Percentiles rank a stretch among this genome's conserved stretches.
These are phyloP conservation scores for Podospora sp. DNA, from an alignment of 495 filamentous ascomycete species.

Conservation along the genomic window DNA sequence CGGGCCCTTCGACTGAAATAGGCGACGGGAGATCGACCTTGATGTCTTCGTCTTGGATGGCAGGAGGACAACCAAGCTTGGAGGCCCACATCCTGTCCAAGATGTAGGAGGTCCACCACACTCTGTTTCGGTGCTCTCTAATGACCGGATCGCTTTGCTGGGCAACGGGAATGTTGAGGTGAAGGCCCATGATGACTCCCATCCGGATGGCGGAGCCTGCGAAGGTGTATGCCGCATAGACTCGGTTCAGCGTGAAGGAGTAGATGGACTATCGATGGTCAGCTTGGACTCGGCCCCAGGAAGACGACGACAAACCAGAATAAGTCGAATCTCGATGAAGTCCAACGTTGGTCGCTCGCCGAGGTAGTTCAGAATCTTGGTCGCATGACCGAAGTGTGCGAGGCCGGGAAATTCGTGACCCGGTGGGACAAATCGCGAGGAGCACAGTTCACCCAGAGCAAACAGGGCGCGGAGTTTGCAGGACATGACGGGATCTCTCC, in stretches of 20 bases:
- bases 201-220: constrained; percentile 3
- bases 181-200: constrained; percentile 12
- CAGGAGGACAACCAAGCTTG: constrained; percentile 1
- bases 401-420: constrained; percentile 14
- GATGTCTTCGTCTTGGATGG: constrained; percentile 12
- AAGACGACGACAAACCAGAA: neutral
- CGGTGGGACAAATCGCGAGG: constrained; percentile 13
- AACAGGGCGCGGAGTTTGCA: constrained; percentile 13
- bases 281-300: neutral
- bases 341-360: constrained; percentile 12
- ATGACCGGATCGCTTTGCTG: constrained; percentile 1
- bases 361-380: constrained; percentile 14
- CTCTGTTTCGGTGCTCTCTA: constrained; percentile 10
- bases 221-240: constrained; percentile 11
- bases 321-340: constrained; percentile 15
- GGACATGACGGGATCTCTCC: constrained; percentile 17
- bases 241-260: constrained; percentile 18
- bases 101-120: constrained; percentile 15
- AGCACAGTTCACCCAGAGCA: constrained; percentile 15
- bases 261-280: neutral
- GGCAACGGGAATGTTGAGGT: constrained; percentile 9
- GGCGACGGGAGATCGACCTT: constrained; percentile 9
- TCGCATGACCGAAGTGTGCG: constrained; percentile 3
- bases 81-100: constrained; percentile 7
- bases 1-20: neutral